Evolutionary conservation across 768 basidiomycete genomes (phyloP).

Genomic region (Mycena pura): DNA sequence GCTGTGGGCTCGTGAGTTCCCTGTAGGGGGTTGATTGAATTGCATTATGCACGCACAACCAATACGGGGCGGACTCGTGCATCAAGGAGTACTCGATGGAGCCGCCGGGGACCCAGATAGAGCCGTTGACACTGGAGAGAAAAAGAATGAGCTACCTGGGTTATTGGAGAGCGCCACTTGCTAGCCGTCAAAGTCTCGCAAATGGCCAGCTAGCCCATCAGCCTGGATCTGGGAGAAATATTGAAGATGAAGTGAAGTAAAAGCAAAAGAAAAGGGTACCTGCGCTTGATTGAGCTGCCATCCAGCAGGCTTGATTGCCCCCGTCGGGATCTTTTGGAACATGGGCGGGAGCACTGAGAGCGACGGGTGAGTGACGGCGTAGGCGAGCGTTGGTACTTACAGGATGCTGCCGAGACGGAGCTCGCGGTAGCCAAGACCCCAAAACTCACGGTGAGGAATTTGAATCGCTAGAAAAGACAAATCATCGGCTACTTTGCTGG

Average conservation of each 20-base stretch:
- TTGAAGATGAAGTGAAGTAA: too few relatives aligned
- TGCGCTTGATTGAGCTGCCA: conserved; percentile 50
- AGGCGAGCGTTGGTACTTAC: neutral
- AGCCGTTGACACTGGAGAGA: conserved; percentile 43
- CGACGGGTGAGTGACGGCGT: neutral
- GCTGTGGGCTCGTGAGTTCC: conserved; percentile 26
- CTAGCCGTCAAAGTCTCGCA: conserved; percentile 50
- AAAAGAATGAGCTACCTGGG: neutral
- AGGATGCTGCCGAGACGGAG: conserved; percentile 10
- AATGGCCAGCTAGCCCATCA: conserved; percentile 47
- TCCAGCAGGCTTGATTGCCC: conserved; percentile 45
- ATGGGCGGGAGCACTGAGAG: conserved; percentile 39
- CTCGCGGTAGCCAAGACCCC: conserved; percentile 1
- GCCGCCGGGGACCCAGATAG: conserved; percentile 51
- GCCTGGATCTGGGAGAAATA: conserved; percentile 49
- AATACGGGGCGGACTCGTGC: conserved; percentile 52
- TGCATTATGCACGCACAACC: conserved; percentile 44
- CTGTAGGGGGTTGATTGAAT: too few relatives aligned
- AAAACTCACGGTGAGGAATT: neutral
- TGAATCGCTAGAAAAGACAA: conserved; percentile 1
- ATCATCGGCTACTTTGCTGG: too few relatives aligned
- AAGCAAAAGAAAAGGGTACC: too few relatives aligned
- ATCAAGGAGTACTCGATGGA: conserved; percentile 52
- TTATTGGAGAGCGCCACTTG: conserved; percentile 21
- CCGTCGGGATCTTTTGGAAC: conserved; percentile 41